Base-by-base conservation (phyloP, 2,329 filamentous ascomycete species). In the Fusarium devonianum region DNA sequence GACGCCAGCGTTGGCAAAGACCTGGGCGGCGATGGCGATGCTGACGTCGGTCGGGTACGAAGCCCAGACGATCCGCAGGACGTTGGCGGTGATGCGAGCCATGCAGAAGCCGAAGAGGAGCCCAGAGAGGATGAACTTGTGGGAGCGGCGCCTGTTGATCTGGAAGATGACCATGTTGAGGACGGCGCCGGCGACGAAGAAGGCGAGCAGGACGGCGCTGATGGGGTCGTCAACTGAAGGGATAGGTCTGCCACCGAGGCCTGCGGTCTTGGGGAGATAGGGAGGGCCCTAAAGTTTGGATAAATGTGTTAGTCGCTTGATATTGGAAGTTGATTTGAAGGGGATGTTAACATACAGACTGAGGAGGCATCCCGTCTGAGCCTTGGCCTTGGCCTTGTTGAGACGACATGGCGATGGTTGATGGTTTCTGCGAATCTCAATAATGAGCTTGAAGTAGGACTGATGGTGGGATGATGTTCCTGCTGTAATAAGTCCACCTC, bases 1-100 rank as follows among this genome's bases (percentile, higher is more conserved):
- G 12, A 92, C 84, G 30, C 90, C 90, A 0, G 88, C 86, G 33
- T 85, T 83, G 48, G 90, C 82, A 62, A 94, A 85, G 65, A 94
- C 81, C 57, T 78, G 78, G 4, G 88, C 83, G 7, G 86, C 84
- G 51, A 85, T 79, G 63, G 74, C 76, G 46, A 84, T 59, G 45
- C 67, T 61, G 40, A 72, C 50, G 61, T 75, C 69, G 43, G 33
- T 56, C 1, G 76, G 75, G 23, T 71, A 59, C 28, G 70, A 71
- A 17, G 79, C 77, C 81, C 79, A 84, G 44, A 72, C 78, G 58
- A 83, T 79, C 46, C 80, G 78, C 60, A 82, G 69, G 23, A 71
- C 64, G 36, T 83, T 75, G 13, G 83, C 80, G 29, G 70, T 67
- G 56, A 77, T 78, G 36, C 83, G 78, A 17, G 79, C 77, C 69